Base-by-base conservation (phyloP, 805 yeast species). In the Candida sanyiensis region DNA sequence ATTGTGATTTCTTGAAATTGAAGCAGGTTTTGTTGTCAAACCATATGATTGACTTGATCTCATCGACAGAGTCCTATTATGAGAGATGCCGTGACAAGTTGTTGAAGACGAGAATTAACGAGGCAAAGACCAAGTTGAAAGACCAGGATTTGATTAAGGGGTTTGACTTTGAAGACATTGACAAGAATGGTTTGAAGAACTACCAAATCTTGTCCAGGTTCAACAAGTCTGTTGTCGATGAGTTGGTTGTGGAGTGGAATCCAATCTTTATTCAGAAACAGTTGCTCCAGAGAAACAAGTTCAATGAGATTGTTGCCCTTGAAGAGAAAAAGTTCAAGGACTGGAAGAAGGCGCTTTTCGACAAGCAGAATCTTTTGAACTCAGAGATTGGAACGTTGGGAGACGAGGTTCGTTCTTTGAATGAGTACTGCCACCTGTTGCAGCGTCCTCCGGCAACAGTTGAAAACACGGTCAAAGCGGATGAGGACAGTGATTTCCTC, bases 41-140 rank as follows among this genome's bases (percentile, higher is more conserved):
- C 16, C 73, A 85, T 59, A 73, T 86, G 82, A 72, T 83, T 35
- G 96, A 88, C 53, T 70, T 89, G 48, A 77, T 86, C 28, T 56
- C 65, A n/a, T 69, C 87, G 7, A 85, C 95, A 6, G 90, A 87
- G 50, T 66, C 68, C n/a, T 58, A 83, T 56, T 87, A 81, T 61
- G 94, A 83, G 49, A 68, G 67, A 24, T 86, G 76, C 62, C 73
- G 96, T 32, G 56, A 65, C 16, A 69, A 68, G 33, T 73, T 81
- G 52, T 65, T 83, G 62, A 66, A 63, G 37, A 65, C 73, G 9
- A 66, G 84, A 40, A 43, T 62, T 18, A 42, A 48, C 17, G 49
- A 54, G 24, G 56, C 59, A 2, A 54, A 49, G 36, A 55, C 46
- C 7, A 37, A 37, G 3, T 37, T 29, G 12, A 16, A 33, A 10